phyloP scores from a whole-genome alignment of 257 asterid species.

The Solanum rostratum region DNA sequence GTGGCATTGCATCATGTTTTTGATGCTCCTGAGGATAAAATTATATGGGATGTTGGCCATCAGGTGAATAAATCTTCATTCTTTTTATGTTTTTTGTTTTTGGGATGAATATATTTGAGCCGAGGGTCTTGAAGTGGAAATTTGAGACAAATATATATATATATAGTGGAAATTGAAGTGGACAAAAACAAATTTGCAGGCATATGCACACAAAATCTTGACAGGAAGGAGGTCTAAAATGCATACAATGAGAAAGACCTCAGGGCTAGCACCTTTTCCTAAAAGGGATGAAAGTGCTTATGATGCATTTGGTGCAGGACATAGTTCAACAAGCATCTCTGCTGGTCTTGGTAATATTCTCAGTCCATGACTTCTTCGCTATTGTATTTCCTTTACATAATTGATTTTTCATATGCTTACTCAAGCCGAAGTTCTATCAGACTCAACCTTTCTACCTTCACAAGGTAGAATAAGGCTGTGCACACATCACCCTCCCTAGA shows the following conservation, averaged over 20 bases:
- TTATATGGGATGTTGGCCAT: conserved; percentile 91
- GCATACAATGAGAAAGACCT: conserved; percentile 59
- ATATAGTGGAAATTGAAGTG: background rate
- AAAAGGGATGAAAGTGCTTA: conserved; percentile 65
- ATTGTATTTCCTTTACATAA: background rate
- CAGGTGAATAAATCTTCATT: conserved; percentile 32
- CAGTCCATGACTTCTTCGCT: background rate
- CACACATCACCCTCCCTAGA: background rate
- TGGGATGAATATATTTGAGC: no score
- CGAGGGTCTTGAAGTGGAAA: no score
- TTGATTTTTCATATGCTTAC: background rate
- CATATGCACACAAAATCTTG: conserved; percentile 66
- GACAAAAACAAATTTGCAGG: conserved; percentile 15
- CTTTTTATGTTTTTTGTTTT: background rate
- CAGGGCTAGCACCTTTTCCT: conserved; percentile 67
- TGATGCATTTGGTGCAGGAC: conserved; percentile 84
- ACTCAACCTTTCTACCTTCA: background rate
- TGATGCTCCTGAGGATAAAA: conserved; percentile 55
- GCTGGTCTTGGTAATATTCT: conserved; percentile 59
- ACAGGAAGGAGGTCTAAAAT: conserved; percentile 72
- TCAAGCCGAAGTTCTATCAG: background rate
- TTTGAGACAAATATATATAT: no score
- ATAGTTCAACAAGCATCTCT: conserved; percentile 78
- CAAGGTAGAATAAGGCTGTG: background rate
- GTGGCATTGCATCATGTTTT: conserved; percentile 84